phyloP scores from a whole-genome alignment of 352 stramenopile genomes.

The Phytophthora pluvialis region DNA sequence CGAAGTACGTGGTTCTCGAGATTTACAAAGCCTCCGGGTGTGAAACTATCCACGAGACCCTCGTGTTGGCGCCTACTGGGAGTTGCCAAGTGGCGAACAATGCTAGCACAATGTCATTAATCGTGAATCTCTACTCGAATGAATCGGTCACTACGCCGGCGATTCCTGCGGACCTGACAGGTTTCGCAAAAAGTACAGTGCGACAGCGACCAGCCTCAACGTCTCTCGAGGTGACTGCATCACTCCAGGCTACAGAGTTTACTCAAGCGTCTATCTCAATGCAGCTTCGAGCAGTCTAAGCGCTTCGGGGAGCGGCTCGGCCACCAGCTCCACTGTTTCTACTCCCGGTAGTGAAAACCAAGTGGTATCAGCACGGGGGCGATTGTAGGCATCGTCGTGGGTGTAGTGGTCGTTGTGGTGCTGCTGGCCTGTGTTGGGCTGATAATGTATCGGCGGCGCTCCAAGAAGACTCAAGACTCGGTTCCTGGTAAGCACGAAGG shows the following conservation, averaged over 20 bases:
- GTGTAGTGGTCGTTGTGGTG: neutral
- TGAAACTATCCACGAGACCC: neutral
- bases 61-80: neutral
- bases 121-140: neutral
- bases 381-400: conserved; percentile 18
- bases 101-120: neutral
- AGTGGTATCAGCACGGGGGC: neutral
- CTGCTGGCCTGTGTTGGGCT: neutral
- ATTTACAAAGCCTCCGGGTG: neutral
- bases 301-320: neutral
- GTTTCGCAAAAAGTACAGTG: neutral
- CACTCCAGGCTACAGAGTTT: neutral
- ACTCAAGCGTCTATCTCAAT: neutral
- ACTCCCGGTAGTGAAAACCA: no score
- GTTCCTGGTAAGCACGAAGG: neutral
- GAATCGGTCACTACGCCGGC: neutral
- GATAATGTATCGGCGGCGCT: neutral
- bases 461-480: neutral
- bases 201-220: neutral
- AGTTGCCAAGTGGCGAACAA: neutral
- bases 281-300: neutral
- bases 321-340: no score
- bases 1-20: neutral
- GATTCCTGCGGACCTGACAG: neutral
- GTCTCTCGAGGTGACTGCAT: neutral